Conservation (phyloP, 768 basidiomycete genomes). For the Pleurotus giganteus region DNA sequence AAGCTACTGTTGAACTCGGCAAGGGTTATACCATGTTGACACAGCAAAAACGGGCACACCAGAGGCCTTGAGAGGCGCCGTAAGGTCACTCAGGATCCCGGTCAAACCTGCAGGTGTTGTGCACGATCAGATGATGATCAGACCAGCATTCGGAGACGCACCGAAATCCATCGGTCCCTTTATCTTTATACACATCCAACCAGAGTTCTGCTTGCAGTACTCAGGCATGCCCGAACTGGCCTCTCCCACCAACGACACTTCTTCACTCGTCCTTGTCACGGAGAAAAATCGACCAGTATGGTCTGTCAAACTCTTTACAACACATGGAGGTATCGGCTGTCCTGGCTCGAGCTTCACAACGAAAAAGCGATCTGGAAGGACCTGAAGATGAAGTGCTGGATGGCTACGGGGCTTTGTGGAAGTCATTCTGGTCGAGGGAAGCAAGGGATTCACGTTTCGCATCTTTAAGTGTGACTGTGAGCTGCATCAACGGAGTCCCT, state of each 20-base stretch:
- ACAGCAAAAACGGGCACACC: conserved; percentile 56
- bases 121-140: neutral
- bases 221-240: conserved; percentile 33
- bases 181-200: conserved; percentile 62
- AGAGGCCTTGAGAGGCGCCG: conserved; percentile 49
- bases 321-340: conserved; percentile 31
- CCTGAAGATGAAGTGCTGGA: conserved; percentile 45
- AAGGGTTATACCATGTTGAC: conserved; percentile 52
- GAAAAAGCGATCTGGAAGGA: conserved; percentile 43
- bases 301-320: conserved; percentile 29
- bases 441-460: neutral
- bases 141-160: conserved; percentile 21
- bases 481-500: conserved; percentile 8
- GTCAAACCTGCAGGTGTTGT: conserved; percentile 43
- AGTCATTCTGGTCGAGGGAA: neutral
- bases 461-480: neutral
- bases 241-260: conserved; percentile 59
- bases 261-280: conserved; percentile 57
- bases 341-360: conserved; percentile 40
- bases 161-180: conserved; percentile 68
- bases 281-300: conserved; percentile 41
- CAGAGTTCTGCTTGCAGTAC: conserved; percentile 32
- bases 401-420: conserved; percentile 33
- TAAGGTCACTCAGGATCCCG: conserved; percentile 54
- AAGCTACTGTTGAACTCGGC: neutral